These are phyloP conservation scores for Globisporangium nodosum DNA, from an alignment of 352 stramenopile genomes.

Conservation along the genomic window DNA sequence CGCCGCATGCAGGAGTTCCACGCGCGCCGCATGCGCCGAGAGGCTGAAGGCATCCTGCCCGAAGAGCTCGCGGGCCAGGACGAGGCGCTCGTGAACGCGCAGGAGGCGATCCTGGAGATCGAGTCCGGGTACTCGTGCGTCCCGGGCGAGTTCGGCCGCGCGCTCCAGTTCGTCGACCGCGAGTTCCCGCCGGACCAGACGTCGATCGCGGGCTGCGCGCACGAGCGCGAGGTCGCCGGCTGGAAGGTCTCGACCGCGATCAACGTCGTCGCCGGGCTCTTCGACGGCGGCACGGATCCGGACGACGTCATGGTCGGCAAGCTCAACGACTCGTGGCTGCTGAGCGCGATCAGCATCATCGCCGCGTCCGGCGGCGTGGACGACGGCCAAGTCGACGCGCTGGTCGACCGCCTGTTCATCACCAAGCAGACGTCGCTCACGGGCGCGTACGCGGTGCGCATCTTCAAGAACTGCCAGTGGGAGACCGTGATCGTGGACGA, in stretches of 20 bases:
- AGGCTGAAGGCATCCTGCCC: constrained; percentile 50
- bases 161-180: constrained; percentile 85
- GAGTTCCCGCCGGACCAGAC: constrained; percentile 83
- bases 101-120: constrained; percentile 83
- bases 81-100: constrained; percentile 76
- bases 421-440: constrained; percentile 88
- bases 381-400: constrained; percentile 82
- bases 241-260: constrained; percentile 87
- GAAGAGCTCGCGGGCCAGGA: constrained; percentile 43
- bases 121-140: constrained; percentile 75
- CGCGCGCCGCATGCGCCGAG: constrained; percentile 58
- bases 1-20: constrained; percentile 75
- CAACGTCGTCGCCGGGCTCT: constrained; percentile 85
- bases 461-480: constrained; percentile 92
- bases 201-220: constrained; percentile 60
- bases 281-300: constrained; percentile 89
- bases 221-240: constrained; percentile 44
- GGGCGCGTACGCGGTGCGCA: constrained; percentile 86
- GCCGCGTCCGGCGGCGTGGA: constrained; percentile 84
- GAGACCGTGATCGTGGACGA: constrained; percentile 92
- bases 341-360: constrained; percentile 89
- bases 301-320: constrained; percentile 83
- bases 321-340: constrained; percentile 87
- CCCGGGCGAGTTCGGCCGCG: constrained; percentile 66
- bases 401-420: constrained; percentile 89